Base-by-base conservation (phyloP, 31 red algal species). In the Porphyra umbilicalis region DNA sequence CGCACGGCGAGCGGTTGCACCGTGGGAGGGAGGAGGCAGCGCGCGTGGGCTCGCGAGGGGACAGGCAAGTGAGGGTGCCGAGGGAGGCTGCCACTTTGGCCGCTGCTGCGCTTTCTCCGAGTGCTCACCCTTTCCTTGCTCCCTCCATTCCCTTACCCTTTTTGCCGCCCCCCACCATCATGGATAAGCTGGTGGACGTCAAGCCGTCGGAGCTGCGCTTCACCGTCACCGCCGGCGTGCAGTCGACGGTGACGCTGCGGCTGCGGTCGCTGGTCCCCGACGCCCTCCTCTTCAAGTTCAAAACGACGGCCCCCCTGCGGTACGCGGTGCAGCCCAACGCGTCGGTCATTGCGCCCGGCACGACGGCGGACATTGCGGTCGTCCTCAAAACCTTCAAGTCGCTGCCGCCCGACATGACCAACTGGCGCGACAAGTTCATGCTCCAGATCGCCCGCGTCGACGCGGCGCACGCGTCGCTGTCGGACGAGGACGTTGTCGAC, bases 281-380 rank as follows among this genome's bases (percentile, higher is more conserved):
- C 57, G 57, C 57, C 25, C 57, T 71, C 13, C 57, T 71, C 2
- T 82, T 82, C 35, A 82, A 82, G 75, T 68, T 82, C 35, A 82
- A 82, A 39, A 82, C 81, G 6, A 82, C 81, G n/a, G 68, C 71
- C 16, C 81, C 81, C 16, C 34, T 75, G 13, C 35, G 81, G 3
- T 82, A 82, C 81, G 71, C 37, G 25, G 81, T 82, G 35, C 81
- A 75, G 18, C 81, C 81, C 33, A 82, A 39, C 75, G 37, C 75
- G 25, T 68, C 68, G 25, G 25, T 82, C 38, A 82, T 82, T 34
- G 35, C 35, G 37, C 81, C 81, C 16, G 81, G 81, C 20, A 38
- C 71, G 38, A 68, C 34, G 25, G 75, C 35, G 15, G 39, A 82
- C 36, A 67, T 82, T 42, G 29, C 75, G 35, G 75, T 82, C 13